Evolutionary conservation across 192 early-diverging fungal species (phyloP), one percentile per base, ranked within the genome.

Genomic region (Coemansia sp.): DNA sequence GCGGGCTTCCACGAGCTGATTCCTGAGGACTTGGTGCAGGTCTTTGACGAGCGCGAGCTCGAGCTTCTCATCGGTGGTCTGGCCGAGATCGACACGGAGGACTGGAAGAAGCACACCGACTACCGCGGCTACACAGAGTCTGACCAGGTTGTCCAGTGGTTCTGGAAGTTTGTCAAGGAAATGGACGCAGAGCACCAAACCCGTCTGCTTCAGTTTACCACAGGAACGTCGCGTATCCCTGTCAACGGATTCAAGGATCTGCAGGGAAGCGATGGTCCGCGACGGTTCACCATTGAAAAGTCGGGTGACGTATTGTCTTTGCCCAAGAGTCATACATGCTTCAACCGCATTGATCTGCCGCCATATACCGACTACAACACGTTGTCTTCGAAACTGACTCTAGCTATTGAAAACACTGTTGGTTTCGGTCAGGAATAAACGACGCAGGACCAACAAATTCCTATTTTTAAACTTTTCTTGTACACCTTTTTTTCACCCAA

Each of bases 91-190:
- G 95, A 99, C 80, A 84, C 96, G 6, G 95, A 96, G 48, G 96
- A 99, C 82, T 99, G 96, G 96, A 95, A 94, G 86, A 99, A 97
- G 83, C 87, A 97, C 69, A 99, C 95, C 1, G 95, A 99, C 73
- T 99, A 99, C 68, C 80, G 96, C 63, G 95, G 95, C 18, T 99
- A 95, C 85, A 93, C 91, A n/a, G 95, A 99, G 75, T 89, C 91
- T 28, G 96, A 99, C 79, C 92, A 95, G 68, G 91, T 94, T 7
- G 87, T 97, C 63, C 90, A 92, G 76, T 94, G 91, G 91, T 98
- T 98, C 89, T 98, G 96, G 96, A 89, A 93, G 86, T 94, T 90
- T 69, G 88, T 98, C 32, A 63, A 82, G 22, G 83, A 83, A 33
- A 94, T 90, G 91, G 96, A 99, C 66, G 83, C 86, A 20, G 96